Base-by-base conservation (phyloP, 139 green algal genomes). In the Picochlorum sp. region DNA sequence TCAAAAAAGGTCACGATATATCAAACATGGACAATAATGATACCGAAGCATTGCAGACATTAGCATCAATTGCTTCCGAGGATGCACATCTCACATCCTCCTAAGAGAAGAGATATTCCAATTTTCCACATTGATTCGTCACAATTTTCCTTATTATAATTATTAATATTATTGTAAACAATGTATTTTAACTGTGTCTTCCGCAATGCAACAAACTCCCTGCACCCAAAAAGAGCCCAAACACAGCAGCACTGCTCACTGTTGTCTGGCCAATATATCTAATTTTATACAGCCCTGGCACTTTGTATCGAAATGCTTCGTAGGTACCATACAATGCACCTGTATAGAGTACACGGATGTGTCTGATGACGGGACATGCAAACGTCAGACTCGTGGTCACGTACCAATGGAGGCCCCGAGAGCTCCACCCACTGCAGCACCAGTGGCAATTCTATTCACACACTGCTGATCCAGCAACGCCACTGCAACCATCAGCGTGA, bases 241-340 rank as follows among this genome's bases (percentile, higher is more conserved):
- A 88, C 15, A 83, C 82, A 26, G 81, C 81, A 18, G 81, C 81
- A 50, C 72, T 82, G 58, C 78, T 86, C 23, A 88, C 52, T 6
- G 81, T 88, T 15, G 81, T 88, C 61, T 88, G 77, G 0, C 81
- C 81, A 8, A 88, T 80, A 69, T 88, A 87, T 32, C 81, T 52
- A 21, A 88, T 79, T 56, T 88, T 88, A 63, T 86, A 78, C 23
- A 88, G 68, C 13, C 81, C 81, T 20, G 81, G 81, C 8, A 88
- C 68, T 72, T 83, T 73, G 66, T 71, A 73, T 14, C 78, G 47
- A 52, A 88, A 88, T 4, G 81, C 81, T 49, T 88, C 81, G 49
- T 80, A 88, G 18, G 77, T 88, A 21, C 81, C 81, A 41, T 88
- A 88, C 49, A 88, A 13, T 26, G 81, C 81, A 3, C 34, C 34